These are phyloP conservation scores for Silene latifolia DNA, from an alignment of 148 eudicot species.

Conservation along the genomic window DNA sequence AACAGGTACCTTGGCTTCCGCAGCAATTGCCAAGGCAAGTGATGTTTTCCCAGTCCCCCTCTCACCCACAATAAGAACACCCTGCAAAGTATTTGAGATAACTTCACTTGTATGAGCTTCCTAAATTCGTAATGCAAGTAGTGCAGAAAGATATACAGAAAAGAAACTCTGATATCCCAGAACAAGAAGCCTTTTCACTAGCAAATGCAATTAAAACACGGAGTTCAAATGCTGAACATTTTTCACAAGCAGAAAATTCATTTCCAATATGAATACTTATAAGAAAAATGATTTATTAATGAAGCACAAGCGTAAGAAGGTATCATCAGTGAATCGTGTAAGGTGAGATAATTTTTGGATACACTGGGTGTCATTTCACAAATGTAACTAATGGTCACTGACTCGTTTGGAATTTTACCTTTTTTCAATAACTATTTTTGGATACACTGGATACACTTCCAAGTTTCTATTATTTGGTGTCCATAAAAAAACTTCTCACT, in stretches of 20 bases:
- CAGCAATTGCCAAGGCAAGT: constrained; percentile 87
- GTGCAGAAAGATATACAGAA: background rate
- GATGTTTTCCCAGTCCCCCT: constrained; percentile 94
- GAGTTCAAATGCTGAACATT: background rate
- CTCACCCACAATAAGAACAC: constrained; percentile 92
- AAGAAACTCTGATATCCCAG: constrained; percentile 3
- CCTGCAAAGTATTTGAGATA: constrained; percentile 45
- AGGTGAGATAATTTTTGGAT: background rate
- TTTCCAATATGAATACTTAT: background rate
- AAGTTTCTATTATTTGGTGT: background rate
- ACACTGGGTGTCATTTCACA: background rate
- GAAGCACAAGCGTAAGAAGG: background rate
- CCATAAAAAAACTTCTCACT: background rate
- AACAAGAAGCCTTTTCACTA: background rate
- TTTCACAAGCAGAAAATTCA: background rate
- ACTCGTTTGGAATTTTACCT: too few relatives aligned
- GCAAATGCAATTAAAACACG: background rate
- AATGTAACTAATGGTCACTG: background rate
- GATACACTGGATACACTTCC: background rate
- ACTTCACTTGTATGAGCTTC: constrained; percentile 6
- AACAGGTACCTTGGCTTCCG: constrained; percentile 92
- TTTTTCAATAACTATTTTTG: too few relatives aligned
- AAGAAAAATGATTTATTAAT: background rate
- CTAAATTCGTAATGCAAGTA: background rate
- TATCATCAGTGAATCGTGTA: background rate